A percentile compares a stretch with the other conserved stretches of the same genome.
phyloP scores from a whole-genome alignment of 1,284 basidiomycete genomes.

The Cryptococcus sp. region DNA sequence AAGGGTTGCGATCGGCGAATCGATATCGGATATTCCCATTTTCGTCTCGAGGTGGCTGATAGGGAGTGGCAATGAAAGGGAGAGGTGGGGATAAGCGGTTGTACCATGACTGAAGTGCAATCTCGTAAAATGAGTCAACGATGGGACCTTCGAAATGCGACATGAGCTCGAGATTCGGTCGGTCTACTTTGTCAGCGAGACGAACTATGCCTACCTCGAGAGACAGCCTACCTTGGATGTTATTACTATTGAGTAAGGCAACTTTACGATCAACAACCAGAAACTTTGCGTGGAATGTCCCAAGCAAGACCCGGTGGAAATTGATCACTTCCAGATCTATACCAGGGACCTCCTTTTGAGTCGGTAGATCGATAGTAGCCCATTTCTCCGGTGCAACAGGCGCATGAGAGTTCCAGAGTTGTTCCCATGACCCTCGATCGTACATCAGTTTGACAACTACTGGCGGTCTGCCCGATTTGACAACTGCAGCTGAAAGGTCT shows the following conservation, averaged over 20 bases:
- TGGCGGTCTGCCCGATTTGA: constrained; percentile 52
- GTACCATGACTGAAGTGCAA: constrained; percentile 64
- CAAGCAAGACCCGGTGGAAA: constrained; percentile 56
- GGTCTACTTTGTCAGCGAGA: constrained; percentile 45
- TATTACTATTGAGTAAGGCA: constrained; percentile 68
- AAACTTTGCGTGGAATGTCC: constrained; percentile 76
- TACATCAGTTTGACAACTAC: constrained; percentile 62
- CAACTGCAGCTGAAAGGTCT: constrained; percentile 55
- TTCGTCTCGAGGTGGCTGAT: constrained; percentile 41
- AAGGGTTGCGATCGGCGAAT: constrained; percentile 55
- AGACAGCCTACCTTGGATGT: constrained; percentile 55
- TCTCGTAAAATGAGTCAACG: constrained; percentile 69
- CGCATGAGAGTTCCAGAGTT: constrained; percentile 57
- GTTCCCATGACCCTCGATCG: constrained; percentile 60
- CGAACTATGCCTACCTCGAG: not conserved
- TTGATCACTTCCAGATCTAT: constrained; percentile 61
- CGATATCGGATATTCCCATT: constrained; percentile 45
- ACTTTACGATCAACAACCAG: constrained; percentile 69
- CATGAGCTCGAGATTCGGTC: constrained; percentile 66
- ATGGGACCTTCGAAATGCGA: constrained; percentile 63
- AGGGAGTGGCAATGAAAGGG: constrained; percentile 52
- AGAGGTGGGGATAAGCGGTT: constrained; percentile 58
- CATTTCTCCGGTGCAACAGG: constrained; percentile 55
- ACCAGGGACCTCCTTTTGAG: constrained; percentile 58
- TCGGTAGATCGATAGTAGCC: constrained; percentile 58